phyloP scores from a whole-genome alignment of 2,329 filamentous ascomycete species.

The Beauveria brongniartii region DNA sequence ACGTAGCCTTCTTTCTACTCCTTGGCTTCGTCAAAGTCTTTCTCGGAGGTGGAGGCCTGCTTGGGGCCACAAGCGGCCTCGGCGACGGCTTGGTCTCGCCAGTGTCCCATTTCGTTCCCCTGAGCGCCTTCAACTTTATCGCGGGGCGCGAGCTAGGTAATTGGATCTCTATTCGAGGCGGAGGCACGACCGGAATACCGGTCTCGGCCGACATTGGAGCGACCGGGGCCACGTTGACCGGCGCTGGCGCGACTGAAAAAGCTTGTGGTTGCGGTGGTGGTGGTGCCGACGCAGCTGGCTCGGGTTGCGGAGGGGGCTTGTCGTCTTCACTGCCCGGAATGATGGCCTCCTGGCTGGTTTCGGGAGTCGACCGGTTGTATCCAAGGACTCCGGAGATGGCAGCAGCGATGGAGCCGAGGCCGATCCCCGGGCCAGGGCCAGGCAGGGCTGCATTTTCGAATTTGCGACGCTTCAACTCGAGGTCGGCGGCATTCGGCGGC shows the following conservation, averaged over 20 bases:
- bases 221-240: background rate
- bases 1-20: conserved; percentile 4
- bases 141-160: conserved; percentile 20
- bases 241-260: background rate
- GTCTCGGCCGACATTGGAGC: conserved; percentile 2
- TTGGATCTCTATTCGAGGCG: conserved; percentile 7
- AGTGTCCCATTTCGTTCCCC: conserved; percentile 31
- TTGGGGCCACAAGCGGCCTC: conserved; percentile 16
- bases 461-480: conserved; percentile 6
- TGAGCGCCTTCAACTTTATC: conserved; percentile 29
- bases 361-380: conserved; percentile 15
- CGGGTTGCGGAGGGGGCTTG: background rate
- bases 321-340: conserved; percentile 1
- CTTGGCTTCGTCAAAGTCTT: conserved; percentile 11
- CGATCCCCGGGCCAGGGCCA: background rate
- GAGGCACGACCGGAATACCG: conserved; percentile 4
- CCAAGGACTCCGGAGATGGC: conserved; percentile 23
- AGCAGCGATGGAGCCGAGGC: conserved; percentile 20
- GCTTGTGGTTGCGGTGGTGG: too few relatives aligned
- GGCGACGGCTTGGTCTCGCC: conserved; percentile 16
- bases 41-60: conserved; percentile 15
- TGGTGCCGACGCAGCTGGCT: background rate
- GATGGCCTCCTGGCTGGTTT: background rate
- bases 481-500: background rate
- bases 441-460: background rate